Percentiles rank a stretch among this genome's conserved stretches.
These are phyloP conservation scores for Middelhovenomyces tepae DNA, from an alignment of 805 yeast species.

Conservation along the genomic window DNA sequence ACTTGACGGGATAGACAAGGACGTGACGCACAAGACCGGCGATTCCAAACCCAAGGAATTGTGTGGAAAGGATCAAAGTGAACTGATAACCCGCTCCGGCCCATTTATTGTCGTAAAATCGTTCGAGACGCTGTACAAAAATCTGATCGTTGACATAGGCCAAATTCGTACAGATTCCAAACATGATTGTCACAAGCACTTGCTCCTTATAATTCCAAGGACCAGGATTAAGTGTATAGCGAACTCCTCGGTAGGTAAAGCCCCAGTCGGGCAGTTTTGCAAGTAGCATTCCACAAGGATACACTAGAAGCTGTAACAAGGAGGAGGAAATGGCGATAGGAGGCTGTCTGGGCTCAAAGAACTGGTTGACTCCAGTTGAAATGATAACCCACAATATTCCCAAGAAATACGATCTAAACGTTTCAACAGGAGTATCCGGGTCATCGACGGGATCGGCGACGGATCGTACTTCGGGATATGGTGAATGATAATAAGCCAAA, in stretches of 20 bases:
- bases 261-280: conserved; percentile 22
- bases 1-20: conserved; percentile 36
- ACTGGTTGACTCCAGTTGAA: conserved; percentile 20
- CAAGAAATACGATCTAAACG: conserved; percentile 34
- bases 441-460: conserved; percentile 45
- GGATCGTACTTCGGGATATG: conserved; percentile 62
- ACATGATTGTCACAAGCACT: conserved; percentile 44
- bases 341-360: conserved; percentile 47
- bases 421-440: conserved; percentile 37
- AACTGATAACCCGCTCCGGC: conserved; percentile 7
- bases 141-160: conserved; percentile 10
- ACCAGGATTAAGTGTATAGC: conserved; percentile 46
- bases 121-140: conserved; percentile 12
- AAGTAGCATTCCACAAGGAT: conserved; percentile 41
- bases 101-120: conserved; percentile 13
- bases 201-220: conserved; percentile 55
- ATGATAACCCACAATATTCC: conserved; percentile 25
- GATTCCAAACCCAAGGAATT: conserved; percentile 44
- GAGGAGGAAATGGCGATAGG: conserved; percentile 38
- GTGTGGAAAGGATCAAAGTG: conserved; percentile 37
- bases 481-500: conserved; percentile 34
- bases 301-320: conserved; percentile 49
- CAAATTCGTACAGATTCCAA: conserved; percentile 11
- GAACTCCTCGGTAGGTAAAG: conserved; percentile 29
- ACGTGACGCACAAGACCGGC: conserved; percentile 48